These are phyloP conservation scores for Litsea cubeba DNA, from an alignment of 164 flowering plant genomes.

Conservation along the genomic window DNA sequence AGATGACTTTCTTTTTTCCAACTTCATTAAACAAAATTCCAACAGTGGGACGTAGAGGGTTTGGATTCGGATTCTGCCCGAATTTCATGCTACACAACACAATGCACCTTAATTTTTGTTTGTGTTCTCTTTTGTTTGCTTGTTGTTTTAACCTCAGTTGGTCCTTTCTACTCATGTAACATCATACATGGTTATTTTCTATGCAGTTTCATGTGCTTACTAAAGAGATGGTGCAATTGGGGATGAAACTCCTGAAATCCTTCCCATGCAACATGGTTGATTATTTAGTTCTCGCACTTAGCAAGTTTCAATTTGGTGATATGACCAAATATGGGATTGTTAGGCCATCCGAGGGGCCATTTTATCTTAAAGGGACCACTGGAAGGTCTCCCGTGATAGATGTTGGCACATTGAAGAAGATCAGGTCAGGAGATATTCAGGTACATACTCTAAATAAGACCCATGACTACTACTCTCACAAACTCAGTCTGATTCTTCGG, in stretches of 20 bases:
- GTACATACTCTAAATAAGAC: constrained; percentile 10
- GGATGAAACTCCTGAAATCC: constrained; percentile 5
- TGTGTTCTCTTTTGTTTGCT: too few relatives aligned
- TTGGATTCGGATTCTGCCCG: too few relatives aligned
- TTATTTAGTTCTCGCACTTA: background rate
- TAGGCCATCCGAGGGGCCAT: constrained; percentile 33
- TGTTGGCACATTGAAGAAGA: constrained; percentile 36
- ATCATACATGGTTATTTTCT: background rate
- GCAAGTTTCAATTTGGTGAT: constrained; percentile 21
- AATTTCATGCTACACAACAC: too few relatives aligned
- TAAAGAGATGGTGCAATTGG: background rate
- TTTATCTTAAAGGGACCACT: constrained; percentile 20
- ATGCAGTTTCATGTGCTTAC: background rate
- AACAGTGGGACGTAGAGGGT: too few relatives aligned
- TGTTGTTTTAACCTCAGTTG: too few relatives aligned
- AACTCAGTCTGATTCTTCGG: background rate
- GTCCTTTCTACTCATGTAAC: background rate
- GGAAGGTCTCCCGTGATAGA: constrained; percentile 39
- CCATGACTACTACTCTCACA: background rate
- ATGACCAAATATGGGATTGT: constrained; percentile 23
- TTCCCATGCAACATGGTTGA: constrained; percentile 31
- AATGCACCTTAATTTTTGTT: too few relatives aligned
- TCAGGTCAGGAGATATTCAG: constrained; percentile 25
- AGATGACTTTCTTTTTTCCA: too few relatives aligned
- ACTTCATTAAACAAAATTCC: too few relatives aligned